A percentile compares a stretch with the other conserved stretches of the same genome.
Conservation (phyloP, 495 filamentous ascomycete species). For the Articulospora tetracladia region DNA sequence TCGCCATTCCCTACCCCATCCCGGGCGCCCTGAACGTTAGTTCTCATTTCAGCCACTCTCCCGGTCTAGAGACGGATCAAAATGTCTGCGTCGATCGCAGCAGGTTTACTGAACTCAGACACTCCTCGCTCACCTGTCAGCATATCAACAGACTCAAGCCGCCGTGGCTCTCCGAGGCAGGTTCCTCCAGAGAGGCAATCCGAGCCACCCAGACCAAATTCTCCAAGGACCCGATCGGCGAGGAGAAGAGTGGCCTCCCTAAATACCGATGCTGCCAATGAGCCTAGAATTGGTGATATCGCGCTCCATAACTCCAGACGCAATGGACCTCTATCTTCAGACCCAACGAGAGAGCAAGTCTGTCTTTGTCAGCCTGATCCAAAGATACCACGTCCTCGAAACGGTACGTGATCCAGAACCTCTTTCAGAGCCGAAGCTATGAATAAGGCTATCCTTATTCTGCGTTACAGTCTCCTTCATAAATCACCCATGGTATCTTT, state of each 20-base stretch:
- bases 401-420: constrained; percentile 63
- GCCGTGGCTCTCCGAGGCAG: constrained; percentile 17
- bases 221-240: constrained; percentile 24
- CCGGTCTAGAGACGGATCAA: neutral
- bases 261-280: constrained; percentile 41
- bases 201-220: constrained; percentile 12
- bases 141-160: constrained; percentile 22
- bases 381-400: constrained; percentile 90
- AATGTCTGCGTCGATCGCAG: constrained; percentile 16
- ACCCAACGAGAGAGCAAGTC: constrained; percentile 43
- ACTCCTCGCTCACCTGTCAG: constrained; percentile 20
- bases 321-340: constrained; percentile 25
- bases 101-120: constrained; percentile 9
- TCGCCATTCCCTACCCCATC: neutral
- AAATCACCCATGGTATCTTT: constrained; percentile 21
- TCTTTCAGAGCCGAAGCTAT: constrained; percentile 14
- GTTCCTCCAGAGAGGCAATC: constrained; percentile 14
- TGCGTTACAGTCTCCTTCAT: constrained; percentile 16
- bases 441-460: constrained; percentile 20
- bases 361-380: constrained; percentile 93
- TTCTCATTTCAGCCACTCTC: neutral
- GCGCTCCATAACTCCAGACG: constrained; percentile 33
- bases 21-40: neutral
- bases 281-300: constrained; percentile 37
- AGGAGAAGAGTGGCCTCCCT: constrained; percentile 46